Evolutionary conservation across 1,139 yeast genomes (phyloP), one percentile per base, ranked within the genome.

Genomic region (Saccharomycopsis crataegensis): DNA sequence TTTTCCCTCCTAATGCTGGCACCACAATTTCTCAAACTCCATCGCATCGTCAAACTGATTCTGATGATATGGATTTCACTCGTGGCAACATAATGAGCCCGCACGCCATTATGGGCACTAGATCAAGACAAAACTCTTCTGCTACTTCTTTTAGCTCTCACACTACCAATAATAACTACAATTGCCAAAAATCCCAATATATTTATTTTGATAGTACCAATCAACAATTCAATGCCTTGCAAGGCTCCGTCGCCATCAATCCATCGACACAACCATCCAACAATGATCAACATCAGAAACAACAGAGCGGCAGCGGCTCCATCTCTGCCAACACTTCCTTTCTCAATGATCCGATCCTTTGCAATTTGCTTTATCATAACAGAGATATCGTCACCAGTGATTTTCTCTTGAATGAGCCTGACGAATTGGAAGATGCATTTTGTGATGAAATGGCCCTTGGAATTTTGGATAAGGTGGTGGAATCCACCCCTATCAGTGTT

Each of bases 361-460:
- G 43, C 31, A 48, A 41, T 33, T 38, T 41, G 34, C 43, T 52
- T 37, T 43, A 14, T 16, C 36, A 43, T 28, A 53, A 44, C 41
- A 49, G 34, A 34, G 49, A 50, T 12, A 33, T 41, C 33, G 37
- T 32, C 34, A 45, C 31, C n/a, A 40, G n/a, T 31, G 34, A 40
- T 17, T 44, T 14, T 31, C 41, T 31, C 17, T n/a, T 37, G 34
- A 22, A 9, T 32, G 46, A 22, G 12, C n/a, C 17, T n/a, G 47
- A 17, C 17, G 58, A 55, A 14, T 36, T 50, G 6, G 51, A 55
- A 14, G 52, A 48, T 16, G 49, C 50, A 1, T 45, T 50, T 46
- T 52, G 52, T 41, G 58, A 55, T 31, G 52, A 53, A 36, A 42
- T 55, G 32, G 58, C 58, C n/a, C 47, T 55, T 17, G 50, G 46